Conservation (phyloP, 305 asterid species). For the Rubia tinctorum region DNA sequence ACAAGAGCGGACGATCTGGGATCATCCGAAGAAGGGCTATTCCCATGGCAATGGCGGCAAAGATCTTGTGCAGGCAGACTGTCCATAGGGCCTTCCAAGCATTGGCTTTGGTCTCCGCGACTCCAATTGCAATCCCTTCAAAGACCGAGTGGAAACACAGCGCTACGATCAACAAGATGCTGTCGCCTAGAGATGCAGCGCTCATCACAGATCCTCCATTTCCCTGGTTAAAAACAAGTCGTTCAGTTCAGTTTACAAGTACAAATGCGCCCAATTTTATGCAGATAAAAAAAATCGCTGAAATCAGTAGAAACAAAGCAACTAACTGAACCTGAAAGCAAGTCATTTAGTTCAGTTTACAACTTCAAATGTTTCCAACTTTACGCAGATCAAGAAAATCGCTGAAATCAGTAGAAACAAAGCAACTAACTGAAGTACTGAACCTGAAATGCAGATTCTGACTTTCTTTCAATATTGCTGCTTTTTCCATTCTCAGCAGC, state of each 20-base stretch:
- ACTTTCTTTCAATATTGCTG: conserved; percentile 16
- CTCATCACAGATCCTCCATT: conserved; percentile 36
- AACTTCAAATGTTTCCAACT: no score
- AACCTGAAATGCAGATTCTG: conserved; percentile 44
- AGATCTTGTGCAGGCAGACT: conserved; percentile 76
- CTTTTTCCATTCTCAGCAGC: conserved; percentile 29
- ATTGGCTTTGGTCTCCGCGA: conserved; percentile 68
- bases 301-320: no score
- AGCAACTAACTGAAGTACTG: conserved; percentile 21
- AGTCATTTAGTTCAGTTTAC: no score
- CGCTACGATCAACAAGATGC: conserved; percentile 60
- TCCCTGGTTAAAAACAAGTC: conserved; percentile 18
- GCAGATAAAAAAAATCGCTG: no score
- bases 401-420: neutral
- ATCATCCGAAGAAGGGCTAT: conserved; percentile 90
- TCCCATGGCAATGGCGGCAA: conserved; percentile 95
- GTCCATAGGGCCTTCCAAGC: conserved; percentile 97
- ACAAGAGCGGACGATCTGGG: conserved; percentile 76
- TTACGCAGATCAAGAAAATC: neutral
- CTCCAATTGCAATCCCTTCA: conserved; percentile 93
- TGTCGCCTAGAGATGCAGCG: conserved; percentile 68
- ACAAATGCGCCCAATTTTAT: no score
- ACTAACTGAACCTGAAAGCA: no score
- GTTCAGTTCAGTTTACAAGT: no score
- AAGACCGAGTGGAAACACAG: conserved; percentile 86